Percentiles rank a stretch among this genome's conserved stretches.
Conservation (phyloP, 73 alveolate genomes). For the Paramecium tetraurelia region DNA sequence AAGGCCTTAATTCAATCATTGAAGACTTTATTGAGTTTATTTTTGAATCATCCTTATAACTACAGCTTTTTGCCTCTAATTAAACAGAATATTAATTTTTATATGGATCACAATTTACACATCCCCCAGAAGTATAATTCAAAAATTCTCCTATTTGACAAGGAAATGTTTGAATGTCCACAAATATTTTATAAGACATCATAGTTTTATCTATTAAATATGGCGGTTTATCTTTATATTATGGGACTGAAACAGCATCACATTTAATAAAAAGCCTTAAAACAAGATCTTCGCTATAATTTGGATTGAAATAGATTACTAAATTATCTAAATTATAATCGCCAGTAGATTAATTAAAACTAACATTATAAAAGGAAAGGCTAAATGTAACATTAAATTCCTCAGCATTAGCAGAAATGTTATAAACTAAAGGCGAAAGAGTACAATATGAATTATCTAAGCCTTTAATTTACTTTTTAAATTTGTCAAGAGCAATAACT, state of each 20-base stretch:
- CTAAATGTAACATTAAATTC: too few species aligned
- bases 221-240: not conserved
- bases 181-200: not conserved
- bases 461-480: too few species aligned
- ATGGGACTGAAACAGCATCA: not conserved
- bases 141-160: constrained; percentile 8
- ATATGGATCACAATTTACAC: not conserved
- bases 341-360: not conserved
- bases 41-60: not conserved
- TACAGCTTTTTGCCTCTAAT: not conserved
- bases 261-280: not conserved
- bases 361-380: too few species aligned
- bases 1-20: not conserved
- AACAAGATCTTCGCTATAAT: not conserved
- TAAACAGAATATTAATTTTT: not conserved
- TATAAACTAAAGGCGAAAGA: too few species aligned
- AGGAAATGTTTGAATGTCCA: not conserved
- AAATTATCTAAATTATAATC: not conserved
- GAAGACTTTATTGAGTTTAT: not conserved
- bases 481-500: too few species aligned
- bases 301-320: not conserved
- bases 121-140: not conserved
- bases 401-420: too few species aligned
- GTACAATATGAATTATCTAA: too few species aligned
- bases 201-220: not conserved